These are phyloP conservation scores for Globisporangium iwayamae DNA, from an alignment of 352 stramenopile genomes.

Conservation along the genomic window DNA sequence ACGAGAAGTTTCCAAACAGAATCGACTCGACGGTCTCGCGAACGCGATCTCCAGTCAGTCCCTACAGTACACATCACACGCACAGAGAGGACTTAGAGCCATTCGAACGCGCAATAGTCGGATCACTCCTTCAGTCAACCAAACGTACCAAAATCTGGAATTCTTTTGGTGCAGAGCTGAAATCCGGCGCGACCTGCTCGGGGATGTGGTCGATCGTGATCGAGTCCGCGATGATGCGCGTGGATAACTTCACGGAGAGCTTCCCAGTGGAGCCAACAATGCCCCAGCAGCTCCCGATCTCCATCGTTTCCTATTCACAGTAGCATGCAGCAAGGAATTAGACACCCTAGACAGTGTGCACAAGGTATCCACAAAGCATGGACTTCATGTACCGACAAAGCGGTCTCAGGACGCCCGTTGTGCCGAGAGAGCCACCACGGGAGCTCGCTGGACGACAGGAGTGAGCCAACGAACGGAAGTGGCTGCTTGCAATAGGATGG, in stretches of 20 bases:
- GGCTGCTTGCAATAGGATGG: constrained; percentile 39
- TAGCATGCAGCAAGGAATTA: neutral
- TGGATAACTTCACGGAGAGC: constrained; percentile 70
- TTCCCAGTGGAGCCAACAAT: constrained; percentile 50
- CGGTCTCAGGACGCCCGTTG: constrained; percentile 71
- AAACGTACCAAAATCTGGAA: constrained; percentile 56
- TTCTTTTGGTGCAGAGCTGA: constrained; percentile 58
- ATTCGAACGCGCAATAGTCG: neutral
- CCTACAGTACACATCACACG: constrained; percentile 23
- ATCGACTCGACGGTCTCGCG: constrained; percentile 46
- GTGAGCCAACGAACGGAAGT: constrained; percentile 29
- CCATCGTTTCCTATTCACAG: constrained; percentile 63
- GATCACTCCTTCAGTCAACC: neutral
- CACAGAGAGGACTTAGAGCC: neutral
- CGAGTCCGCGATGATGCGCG: constrained; percentile 57
- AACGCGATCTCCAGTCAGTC: constrained; percentile 36
- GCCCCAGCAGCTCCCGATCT: constrained; percentile 83
- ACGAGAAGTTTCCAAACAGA: constrained; percentile 76
- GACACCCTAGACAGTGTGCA: no score
- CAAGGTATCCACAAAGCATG: no score
- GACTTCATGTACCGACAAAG: constrained; percentile 47
- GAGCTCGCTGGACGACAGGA: constrained; percentile 46
- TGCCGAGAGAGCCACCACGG: constrained; percentile 77
- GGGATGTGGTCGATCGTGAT: constrained; percentile 84
- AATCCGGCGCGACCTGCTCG: constrained; percentile 61